These are phyloP conservation scores for Ceratocystis colombiana DNA, from an alignment of 2,329 filamentous ascomycete species.

Conservation along the genomic window DNA sequence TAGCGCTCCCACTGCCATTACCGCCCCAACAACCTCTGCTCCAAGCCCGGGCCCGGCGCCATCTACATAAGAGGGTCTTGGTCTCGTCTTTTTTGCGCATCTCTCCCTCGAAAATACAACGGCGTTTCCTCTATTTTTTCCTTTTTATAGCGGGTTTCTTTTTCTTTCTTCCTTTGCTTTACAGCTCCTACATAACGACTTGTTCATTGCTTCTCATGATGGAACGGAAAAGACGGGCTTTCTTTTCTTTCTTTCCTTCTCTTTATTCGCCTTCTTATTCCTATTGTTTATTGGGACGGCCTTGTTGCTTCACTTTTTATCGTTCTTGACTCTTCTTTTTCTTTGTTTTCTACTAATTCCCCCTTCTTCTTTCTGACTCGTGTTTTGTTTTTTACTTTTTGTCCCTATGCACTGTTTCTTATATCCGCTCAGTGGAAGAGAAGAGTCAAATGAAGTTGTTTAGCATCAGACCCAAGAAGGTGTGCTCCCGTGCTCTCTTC, in stretches of 20 bases:
- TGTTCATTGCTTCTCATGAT: conserved; percentile 10
- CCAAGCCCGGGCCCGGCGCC: too few relatives aligned
- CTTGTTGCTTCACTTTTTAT: background rate
- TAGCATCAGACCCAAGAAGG: background rate
- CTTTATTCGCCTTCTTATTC: background rate
- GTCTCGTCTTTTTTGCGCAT: background rate
- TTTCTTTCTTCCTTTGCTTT: conserved; percentile 13
- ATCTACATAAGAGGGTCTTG: too few relatives aligned
- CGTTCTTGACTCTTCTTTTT: background rate
- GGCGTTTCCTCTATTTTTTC: conserved; percentile 9
- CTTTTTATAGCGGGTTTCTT: background rate
- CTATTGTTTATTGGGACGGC: background rate
- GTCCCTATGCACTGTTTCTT: background rate
- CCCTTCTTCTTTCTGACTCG: background rate
- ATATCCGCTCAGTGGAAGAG: conserved; percentile 1
- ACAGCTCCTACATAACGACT: background rate
- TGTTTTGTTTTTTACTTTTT: conserved; percentile 12
- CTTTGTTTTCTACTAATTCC: background rate
- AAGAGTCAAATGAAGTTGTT: background rate
- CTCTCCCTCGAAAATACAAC: conserved; percentile 3
- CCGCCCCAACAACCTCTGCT: too few relatives aligned
- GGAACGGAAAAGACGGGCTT: background rate
- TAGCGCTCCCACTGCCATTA: too few relatives aligned
- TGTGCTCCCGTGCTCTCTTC: background rate
- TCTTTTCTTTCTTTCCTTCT: background rate